Percentiles rank a stretch among this genome's conserved stretches.
These are phyloP conservation scores for Fusarium setosum DNA, from an alignment of 2,329 filamentous ascomycete genomes.

Conservation along the genomic window DNA sequence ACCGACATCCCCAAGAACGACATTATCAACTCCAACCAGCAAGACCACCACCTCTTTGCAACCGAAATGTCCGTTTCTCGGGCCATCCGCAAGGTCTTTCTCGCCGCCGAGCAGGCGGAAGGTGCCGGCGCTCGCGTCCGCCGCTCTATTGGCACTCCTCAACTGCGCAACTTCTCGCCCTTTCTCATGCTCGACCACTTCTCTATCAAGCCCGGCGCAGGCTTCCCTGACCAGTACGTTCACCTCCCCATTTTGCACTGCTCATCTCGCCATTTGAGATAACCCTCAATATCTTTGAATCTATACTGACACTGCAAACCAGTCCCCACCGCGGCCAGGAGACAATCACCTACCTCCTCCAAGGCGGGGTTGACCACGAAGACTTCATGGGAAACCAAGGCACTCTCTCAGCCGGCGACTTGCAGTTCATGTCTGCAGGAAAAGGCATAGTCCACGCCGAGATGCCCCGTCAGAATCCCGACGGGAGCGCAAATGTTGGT, in stretches of 20 bases:
- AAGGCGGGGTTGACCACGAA: conserved; percentile 88
- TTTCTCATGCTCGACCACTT: conserved; percentile 99
- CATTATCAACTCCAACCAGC: conserved; percentile 23
- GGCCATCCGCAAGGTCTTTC: conserved; percentile 84
- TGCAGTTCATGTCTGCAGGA: conserved; percentile 98
- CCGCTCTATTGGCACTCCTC: conserved; percentile 85
- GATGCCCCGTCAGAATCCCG: conserved; percentile 85
- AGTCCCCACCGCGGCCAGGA: conserved; percentile 82
- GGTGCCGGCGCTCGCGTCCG: conserved; percentile 89
- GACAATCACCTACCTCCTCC: conserved; percentile 88
- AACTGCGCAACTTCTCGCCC: conserved; percentile 87
- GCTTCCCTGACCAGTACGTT: conserved; percentile 84
- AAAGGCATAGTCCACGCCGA: conserved; percentile 93
- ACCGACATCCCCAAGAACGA: neutral
- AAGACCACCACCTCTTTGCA: conserved; percentile 44
- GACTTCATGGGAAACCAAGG: conserved; percentile 90
- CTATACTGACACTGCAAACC: neutral
- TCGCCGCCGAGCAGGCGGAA: conserved; percentile 87
- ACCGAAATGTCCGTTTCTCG: conserved; percentile 75
- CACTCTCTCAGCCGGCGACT: conserved; percentile 85
- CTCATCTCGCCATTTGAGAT: too few species aligned
- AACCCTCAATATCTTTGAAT: neutral
- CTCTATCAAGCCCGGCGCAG: conserved; percentile 80
- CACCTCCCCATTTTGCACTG: neutral
- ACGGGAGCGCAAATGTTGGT: conserved; percentile 83